phyloP scores from a whole-genome alignment of 306 rosid species.

The Trifolium fragiferum region DNA sequence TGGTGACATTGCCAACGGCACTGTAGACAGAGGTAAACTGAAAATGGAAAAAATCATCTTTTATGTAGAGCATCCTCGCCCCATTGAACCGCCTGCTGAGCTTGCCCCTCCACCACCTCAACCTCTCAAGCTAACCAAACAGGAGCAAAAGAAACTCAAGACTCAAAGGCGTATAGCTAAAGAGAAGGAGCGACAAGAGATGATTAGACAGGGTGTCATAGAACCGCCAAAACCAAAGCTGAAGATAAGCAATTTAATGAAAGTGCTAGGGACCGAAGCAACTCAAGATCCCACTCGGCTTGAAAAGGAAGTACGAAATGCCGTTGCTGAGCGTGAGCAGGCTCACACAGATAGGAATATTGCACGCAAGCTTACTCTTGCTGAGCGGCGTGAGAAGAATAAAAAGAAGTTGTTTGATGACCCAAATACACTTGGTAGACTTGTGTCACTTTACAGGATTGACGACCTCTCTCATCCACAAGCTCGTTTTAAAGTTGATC shows the following conservation, averaged over 20 bases:
- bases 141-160: conserved; percentile 93
- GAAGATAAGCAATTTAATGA: conserved; percentile 92
- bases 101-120: conserved; percentile 99
- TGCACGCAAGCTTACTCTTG: conserved; percentile 98
- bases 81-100: conserved; percentile 97
- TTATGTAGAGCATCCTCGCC: conserved; percentile 94
- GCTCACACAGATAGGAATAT: conserved; percentile 95
- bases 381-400: conserved; percentile 95
- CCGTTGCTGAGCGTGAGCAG: conserved; percentile 98
- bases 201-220: conserved; percentile 93
- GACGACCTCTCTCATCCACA: conserved; percentile 87
- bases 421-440: conserved; percentile 61
- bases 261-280: conserved; percentile 96
- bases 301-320: conserved; percentile 91
- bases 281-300: conserved; percentile 97
- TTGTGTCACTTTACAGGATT: conserved; percentile 80
- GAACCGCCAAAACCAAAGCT: conserved; percentile 97
- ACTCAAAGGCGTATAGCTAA: conserved; percentile 89
- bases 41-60: conserved; percentile 74
- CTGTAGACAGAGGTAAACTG: conserved; percentile 54
- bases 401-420: conserved; percentile 90
- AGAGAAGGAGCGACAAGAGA: conserved; percentile 94
- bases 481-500: conserved; percentile 86
- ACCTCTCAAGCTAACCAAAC: conserved; percentile 91
- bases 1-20: conserved; percentile 55